These are phyloP conservation scores for Rosa chinensis DNA, from an alignment of 306 rosid species.

Conservation along the genomic window DNA sequence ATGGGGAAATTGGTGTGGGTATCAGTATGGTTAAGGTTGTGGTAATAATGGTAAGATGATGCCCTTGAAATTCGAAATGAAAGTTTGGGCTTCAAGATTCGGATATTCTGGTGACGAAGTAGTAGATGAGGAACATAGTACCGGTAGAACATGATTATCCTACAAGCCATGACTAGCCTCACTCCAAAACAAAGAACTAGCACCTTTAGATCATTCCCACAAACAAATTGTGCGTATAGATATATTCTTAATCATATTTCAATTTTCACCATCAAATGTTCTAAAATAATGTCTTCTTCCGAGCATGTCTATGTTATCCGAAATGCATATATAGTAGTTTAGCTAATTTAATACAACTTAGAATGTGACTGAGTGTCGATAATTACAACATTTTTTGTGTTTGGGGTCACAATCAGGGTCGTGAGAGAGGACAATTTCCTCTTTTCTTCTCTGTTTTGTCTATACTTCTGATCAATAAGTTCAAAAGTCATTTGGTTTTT, in stretches of 20 bases:
- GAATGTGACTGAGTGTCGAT: background rate
- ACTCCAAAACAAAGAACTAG: background rate
- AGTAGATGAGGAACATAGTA: background rate
- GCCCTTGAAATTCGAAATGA: background rate
- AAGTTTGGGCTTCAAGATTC: slow-evolving; percentile 4
- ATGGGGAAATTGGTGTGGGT: slow-evolving; percentile 27
- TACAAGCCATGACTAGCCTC: background rate
- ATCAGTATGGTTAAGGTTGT: slow-evolving; percentile 28
- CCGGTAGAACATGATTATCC: background rate
- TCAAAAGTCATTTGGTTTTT: background rate
- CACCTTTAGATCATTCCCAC: background rate
- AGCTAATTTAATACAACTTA: background rate
- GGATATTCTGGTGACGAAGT: slow-evolving; percentile 6
- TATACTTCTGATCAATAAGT: background rate
- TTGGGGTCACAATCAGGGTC: background rate
- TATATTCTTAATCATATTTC: too few species aligned
- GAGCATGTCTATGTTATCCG: background rate
- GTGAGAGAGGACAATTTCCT: background rate
- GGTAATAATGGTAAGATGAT: background rate
- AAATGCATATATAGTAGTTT: background rate
- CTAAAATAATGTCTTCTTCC: background rate
- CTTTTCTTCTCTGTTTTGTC: background rate
- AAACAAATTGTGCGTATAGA: background rate
- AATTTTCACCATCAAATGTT: too few species aligned
- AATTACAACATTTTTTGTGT: background rate